A percentile compares a stretch with the other conserved stretches of the same genome.
phyloP scores from a whole-genome alignment of 2,329 filamentous ascomycete species.

The Fusarium nygamai region DNA sequence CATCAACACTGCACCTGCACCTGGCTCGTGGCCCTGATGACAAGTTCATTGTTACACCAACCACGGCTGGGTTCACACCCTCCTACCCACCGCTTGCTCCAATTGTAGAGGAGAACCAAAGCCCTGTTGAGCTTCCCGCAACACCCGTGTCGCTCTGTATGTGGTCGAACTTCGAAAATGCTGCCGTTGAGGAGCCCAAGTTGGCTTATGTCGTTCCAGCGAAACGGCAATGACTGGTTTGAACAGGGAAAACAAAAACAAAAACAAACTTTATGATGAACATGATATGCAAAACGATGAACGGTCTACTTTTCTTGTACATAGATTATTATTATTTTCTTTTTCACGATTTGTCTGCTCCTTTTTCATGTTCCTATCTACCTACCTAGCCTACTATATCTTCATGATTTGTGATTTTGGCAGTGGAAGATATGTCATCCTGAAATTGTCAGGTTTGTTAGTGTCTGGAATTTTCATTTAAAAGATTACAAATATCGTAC shows the following conservation, averaged over 20 bases:
- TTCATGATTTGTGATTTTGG: background rate
- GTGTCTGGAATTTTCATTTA: background rate
- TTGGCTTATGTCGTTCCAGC: slow-evolving; percentile 41
- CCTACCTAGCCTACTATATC: background rate
- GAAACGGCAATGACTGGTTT: slow-evolving; percentile 3
- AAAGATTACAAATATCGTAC: background rate
- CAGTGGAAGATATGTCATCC: background rate
- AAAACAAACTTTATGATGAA: slow-evolving; percentile 10
- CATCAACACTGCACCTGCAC: slow-evolving; percentile 29
- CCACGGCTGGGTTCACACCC: slow-evolving; percentile 34
- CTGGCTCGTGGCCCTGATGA: slow-evolving; percentile 38
- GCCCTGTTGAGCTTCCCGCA: slow-evolving; percentile 41
- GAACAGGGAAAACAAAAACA: background rate
- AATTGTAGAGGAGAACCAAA: slow-evolving; percentile 2
- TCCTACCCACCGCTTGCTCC: slow-evolving; percentile 7
- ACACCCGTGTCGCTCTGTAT: slow-evolving; percentile 44
- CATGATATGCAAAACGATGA: slow-evolving; percentile 25
- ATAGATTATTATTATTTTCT: background rate
- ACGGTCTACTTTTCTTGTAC: slow-evolving; percentile 16
- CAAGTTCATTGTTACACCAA: slow-evolving; percentile 42
- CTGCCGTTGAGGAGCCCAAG: slow-evolving; percentile 41
- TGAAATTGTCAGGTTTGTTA: background rate
- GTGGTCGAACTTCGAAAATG: slow-evolving; percentile 41
- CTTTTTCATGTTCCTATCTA: background rate
- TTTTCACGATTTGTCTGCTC: background rate